Evolutionary conservation across 257 asterid species (phyloP).

Genomic region (Gardenia jasminoides): DNA sequence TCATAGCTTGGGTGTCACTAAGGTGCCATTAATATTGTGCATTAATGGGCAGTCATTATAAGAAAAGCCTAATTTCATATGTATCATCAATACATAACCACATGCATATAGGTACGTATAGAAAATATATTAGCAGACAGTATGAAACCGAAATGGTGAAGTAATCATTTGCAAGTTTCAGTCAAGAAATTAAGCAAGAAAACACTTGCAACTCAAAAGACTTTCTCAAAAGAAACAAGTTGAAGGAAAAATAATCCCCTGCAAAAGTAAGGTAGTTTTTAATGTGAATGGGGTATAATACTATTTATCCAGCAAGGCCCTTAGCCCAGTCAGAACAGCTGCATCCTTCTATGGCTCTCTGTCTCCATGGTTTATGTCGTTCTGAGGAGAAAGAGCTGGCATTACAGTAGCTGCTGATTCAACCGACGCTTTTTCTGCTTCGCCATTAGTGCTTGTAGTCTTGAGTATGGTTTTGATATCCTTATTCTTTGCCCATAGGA

Average conservation of each 20-base stretch:
- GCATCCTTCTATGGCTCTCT: background rate
- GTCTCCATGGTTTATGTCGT: background rate
- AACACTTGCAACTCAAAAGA: no score
- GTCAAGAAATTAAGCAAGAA: no score
- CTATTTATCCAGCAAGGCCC: background rate
- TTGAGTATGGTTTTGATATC: constrained; percentile 21
- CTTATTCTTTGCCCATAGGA: constrained; percentile 47
- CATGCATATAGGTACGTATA: no score
- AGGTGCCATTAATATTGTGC: no score
- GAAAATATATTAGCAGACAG: no score
- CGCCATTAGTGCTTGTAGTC: background rate
- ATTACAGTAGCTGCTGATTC: background rate
- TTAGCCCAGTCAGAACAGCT: background rate
- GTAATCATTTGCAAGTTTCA: no score
- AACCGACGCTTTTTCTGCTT: background rate
- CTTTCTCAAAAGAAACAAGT: background rate
- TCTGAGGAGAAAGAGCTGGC: background rate
- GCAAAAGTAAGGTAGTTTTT: no score
- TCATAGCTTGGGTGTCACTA: no score
- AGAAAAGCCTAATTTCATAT: no score
- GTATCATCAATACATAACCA: no score
- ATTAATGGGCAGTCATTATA: no score
- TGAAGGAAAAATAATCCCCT: background rate
- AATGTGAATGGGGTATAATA: background rate
- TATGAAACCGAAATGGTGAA: no score